Percentiles rank a stretch among this genome's conserved stretches.
Evolutionary conservation across 208 protist genomes (phyloP).

Genomic region (Acanthamoeba royreba): DNA sequence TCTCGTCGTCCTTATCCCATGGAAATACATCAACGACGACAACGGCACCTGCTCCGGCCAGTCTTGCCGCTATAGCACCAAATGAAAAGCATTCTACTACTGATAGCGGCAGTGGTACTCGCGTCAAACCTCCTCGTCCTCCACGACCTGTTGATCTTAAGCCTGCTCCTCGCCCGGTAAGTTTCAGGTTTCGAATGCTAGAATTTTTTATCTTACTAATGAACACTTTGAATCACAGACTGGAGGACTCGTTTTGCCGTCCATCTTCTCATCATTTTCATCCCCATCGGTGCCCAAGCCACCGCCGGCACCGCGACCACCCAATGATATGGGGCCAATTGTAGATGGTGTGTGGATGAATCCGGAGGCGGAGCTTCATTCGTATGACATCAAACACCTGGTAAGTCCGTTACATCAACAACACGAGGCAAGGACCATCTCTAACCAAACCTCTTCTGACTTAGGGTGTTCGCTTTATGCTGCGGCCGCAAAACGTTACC

Average conservation of each 20-base stretch:
- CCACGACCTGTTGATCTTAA: too few species aligned
- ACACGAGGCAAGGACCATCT: too few species aligned
- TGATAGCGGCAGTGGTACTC: too few species aligned
- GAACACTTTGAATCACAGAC: neutral
- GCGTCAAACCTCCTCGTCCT: neutral
- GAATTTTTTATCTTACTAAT: neutral
- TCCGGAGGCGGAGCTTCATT: slow-evolving; percentile 9
- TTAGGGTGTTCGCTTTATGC: slow-evolving; percentile 20
- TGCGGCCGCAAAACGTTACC: slow-evolving; percentile 9
- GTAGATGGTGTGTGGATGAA: slow-evolving; percentile 10
- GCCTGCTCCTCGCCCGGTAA: too few species aligned
- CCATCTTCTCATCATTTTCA: neutral
- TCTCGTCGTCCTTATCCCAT: neutral
- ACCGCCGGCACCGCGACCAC: neutral
- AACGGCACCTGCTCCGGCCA: too few species aligned
- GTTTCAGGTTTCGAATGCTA: neutral
- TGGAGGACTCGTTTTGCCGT: neutral
- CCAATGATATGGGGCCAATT: neutral
- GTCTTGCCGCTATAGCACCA: too few species aligned
- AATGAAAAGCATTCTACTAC: too few species aligned
- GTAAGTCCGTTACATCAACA: neutral
- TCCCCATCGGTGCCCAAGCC: neutral
- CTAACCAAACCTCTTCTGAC: too few species aligned
- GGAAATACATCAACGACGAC: too few species aligned
- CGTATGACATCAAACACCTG: neutral